Evolutionary conservation across 371 early-diverging fungal genomes (phyloP).

Genomic region (Aphelidium insulamus): DNA sequence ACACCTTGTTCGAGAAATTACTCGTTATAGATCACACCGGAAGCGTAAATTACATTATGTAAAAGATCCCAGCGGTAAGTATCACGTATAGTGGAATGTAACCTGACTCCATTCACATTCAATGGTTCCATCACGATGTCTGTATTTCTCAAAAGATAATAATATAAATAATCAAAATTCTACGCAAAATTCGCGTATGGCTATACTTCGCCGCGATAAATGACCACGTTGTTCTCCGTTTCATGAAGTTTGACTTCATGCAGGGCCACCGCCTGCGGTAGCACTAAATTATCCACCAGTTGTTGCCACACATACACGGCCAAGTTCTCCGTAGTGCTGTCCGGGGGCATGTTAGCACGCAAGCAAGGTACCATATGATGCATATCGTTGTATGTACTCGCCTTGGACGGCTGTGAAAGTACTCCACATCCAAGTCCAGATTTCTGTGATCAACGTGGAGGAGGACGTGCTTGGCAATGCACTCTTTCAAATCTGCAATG

Average conservation of each 20-base stretch:
- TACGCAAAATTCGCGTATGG: too few species aligned
- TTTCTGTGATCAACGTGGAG: conserved; percentile 67
- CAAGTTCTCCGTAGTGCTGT: conserved; percentile 69
- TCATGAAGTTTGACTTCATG: conserved; percentile 43
- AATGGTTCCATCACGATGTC: too few species aligned
- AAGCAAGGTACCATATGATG: neutral
- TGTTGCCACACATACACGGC: conserved; percentile 56
- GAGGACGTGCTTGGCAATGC: conserved; percentile 40
- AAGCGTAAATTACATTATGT: too few species aligned
- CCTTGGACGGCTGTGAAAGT: conserved; percentile 34
- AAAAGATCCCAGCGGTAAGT: too few species aligned
- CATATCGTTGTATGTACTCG: conserved; percentile 4
- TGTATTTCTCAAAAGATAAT: too few species aligned
- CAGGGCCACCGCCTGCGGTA: conserved; percentile 12
- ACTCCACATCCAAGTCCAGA: conserved; percentile 55
- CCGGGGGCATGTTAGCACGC: neutral
- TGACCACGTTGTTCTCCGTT: conserved; percentile 44
- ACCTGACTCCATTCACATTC: too few species aligned
- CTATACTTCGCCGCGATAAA: conserved; percentile 56
- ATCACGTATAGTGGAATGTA: too few species aligned
- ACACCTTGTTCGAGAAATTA: too few species aligned
- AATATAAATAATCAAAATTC: too few species aligned
- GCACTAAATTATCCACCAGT: conserved; percentile 6
- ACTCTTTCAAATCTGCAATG: conserved; percentile 49
- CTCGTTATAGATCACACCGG: too few species aligned